A percentile compares a stretch with the other conserved stretches of the same genome.
Evolutionary conservation across 805 yeast genomes (phyloP).

Genomic region (Saccharomycopsis vini): DNA sequence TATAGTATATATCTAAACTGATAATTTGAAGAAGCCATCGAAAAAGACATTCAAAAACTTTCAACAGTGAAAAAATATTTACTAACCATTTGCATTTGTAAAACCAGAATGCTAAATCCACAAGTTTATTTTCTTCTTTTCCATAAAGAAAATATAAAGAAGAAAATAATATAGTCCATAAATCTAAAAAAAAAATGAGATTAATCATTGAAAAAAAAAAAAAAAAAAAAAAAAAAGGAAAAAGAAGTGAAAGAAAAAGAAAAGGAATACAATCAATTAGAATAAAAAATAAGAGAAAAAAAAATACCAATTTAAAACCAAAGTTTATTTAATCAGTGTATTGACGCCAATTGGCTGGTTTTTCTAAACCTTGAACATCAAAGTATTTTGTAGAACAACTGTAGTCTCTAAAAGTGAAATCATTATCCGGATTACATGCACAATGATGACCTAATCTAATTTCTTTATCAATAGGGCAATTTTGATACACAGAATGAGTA

Average conservation of each 20-base stretch:
- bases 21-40: background rate
- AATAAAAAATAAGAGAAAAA: background rate
- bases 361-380: conserved; percentile 39
- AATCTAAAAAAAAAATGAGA: background rate
- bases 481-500: conserved; percentile 62
- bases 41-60: background rate
- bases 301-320: background rate
- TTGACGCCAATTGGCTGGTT: conserved; percentile 59
- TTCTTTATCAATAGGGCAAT: conserved; percentile 63
- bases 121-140: background rate
- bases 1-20: background rate
- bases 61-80: background rate
- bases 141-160: too few species aligned
- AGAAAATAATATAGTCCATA: too few species aligned
- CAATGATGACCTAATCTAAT: conserved; percentile 56
- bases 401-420: conserved; percentile 63
- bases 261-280: background rate
- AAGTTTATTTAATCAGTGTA: conserved; percentile 26
- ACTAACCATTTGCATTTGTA: background rate
- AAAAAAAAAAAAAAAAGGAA: background rate
- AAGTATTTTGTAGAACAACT: conserved; percentile 60
- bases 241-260: background rate
- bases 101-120: too few species aligned
- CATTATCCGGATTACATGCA: conserved; percentile 62
- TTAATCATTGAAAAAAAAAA: background rate